These are phyloP conservation scores for Spathaspora jeffriesii DNA, from an alignment of 1,139 yeast species.

Conservation along the genomic window DNA sequence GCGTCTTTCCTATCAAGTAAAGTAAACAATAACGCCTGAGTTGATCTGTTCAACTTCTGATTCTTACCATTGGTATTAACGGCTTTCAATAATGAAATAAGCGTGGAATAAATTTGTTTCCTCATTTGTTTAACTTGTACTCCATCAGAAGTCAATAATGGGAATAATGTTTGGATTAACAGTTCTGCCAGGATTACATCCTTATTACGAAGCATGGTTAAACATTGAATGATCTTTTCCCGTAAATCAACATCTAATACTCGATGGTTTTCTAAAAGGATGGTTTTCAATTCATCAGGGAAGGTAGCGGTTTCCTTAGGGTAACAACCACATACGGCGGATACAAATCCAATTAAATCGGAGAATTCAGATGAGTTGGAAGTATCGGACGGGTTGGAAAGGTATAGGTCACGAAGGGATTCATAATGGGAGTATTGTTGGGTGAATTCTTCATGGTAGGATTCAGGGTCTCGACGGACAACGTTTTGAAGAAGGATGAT, in stretches of 20 bases:
- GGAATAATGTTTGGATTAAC: constrained; percentile 85
- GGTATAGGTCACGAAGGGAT: constrained; percentile 82
- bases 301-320: constrained; percentile 86
- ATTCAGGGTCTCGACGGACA: constrained; percentile 90
- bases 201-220: constrained; percentile 89
- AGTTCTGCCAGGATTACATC: constrained; percentile 78
- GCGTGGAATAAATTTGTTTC: constrained; percentile 76
- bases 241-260: constrained; percentile 82
- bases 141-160: constrained; percentile 69
- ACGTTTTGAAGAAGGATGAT: constrained; percentile 89
- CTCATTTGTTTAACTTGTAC: constrained; percentile 84
- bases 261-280: constrained; percentile 74
- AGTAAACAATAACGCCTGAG: constrained; percentile 90
- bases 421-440: constrained; percentile 94
- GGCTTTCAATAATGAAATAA: constrained; percentile 74
- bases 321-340: constrained; percentile 88
- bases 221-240: constrained; percentile 87
- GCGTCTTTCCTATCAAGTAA: constrained; percentile 76
- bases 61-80: constrained; percentile 85
- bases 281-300: constrained; percentile 74
- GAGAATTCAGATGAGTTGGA: constrained; percentile 71
- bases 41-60: constrained; percentile 82
- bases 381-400: constrained; percentile 62
- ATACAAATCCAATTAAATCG: constrained; percentile 85
- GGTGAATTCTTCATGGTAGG: constrained; percentile 89